A percentile compares a stretch with the other conserved stretches of the same genome.
These are phyloP conservation scores for Trypanosoma theileri DNA, from an alignment of 208 protist genomes.

Conservation along the genomic window DNA sequence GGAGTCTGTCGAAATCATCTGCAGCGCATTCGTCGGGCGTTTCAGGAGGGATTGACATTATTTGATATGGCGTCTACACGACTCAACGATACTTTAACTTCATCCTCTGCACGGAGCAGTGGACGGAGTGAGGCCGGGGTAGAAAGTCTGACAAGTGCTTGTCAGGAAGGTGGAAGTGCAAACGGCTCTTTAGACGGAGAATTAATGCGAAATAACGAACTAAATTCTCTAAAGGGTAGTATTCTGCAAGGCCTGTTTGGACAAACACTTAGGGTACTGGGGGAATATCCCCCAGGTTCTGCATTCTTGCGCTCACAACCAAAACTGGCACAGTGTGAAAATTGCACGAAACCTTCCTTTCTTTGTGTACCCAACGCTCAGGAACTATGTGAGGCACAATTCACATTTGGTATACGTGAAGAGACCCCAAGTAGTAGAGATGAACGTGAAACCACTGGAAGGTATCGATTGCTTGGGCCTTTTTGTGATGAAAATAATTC, in stretches of 20 bases:
- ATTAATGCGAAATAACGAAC: background rate
- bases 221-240: background rate
- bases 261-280: slow-evolving; percentile 46
- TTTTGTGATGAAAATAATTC: slow-evolving; percentile 42
- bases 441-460: slow-evolving; percentile 15
- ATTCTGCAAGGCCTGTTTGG: slow-evolving; percentile 66
- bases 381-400: slow-evolving; percentile 68
- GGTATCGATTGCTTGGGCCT: slow-evolving; percentile 23
- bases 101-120: slow-evolving; percentile 7
- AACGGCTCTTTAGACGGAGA: background rate
- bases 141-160: background rate
- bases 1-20: slow-evolving; percentile 85
- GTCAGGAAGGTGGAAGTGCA: background rate
- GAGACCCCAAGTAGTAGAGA: slow-evolving; percentile 10
- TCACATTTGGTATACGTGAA: slow-evolving; percentile 37
- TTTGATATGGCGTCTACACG: slow-evolving; percentile 40
- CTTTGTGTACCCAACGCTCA: slow-evolving; percentile 60
- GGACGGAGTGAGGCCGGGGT: slow-evolving; percentile 7
- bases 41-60: slow-evolving; percentile 57
- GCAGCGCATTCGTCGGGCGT: slow-evolving; percentile 72
- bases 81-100: background rate
- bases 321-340: slow-evolving; percentile 40
- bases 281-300: slow-evolving; percentile 44
- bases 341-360: slow-evolving; percentile 50
- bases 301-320: slow-evolving; percentile 22